Evolutionary conservation across 805 yeast genomes (phyloP), one percentile per base, ranked within the genome.

Genomic region (Hanseniaspora taiwanica): DNA sequence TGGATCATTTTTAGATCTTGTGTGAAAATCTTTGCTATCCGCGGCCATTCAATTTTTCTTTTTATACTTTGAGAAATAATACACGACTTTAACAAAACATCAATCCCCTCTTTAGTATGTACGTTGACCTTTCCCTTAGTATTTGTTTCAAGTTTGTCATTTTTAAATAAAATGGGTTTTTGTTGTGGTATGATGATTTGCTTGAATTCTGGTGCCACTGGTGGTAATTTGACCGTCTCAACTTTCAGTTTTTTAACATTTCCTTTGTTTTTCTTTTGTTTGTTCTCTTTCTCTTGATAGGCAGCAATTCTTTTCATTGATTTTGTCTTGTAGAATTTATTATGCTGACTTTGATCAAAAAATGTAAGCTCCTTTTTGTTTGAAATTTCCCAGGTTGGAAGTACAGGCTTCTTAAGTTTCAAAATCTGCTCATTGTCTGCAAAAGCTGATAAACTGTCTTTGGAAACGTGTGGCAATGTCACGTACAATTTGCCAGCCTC

Each of bases 21-120:
- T 2, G 60, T 60, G 32, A 81, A 70, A 5, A 73, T 54, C 0
- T 50, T 52, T 0, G 79, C 65, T 6, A 86, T 75, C 27, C 66
- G 57, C 0, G 66, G 68, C 81, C 93, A 86, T 44, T 75, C 77
- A 29, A 82, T 78, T 13, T 73, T 73, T 35, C 71, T 66, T 14
- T 58, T 65, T 31, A 81, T 67, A 13, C 86, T 71, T 45, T 78
- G 76, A 3, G 79, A 71, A 16, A 83, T 77, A 10, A 81, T 74
- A 12, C 80, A 80, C 2, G 78, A 69, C 44, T 83, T 68, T 47
- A 76, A 72, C 31, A 85, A 61, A 2, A 66, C 61, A 18, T 76
- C 70, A 1, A 72, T 65, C 44, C 80, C 79, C 4, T 62, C 48
- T 36, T 64, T 62, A 23, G 63, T 55, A 2, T 56, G 56, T 16